Evolutionary conservation across 495 filamentous ascomycete species (phyloP), one percentile per base, ranked within the genome.

Genomic region (Sporormia fimetaria): DNA sequence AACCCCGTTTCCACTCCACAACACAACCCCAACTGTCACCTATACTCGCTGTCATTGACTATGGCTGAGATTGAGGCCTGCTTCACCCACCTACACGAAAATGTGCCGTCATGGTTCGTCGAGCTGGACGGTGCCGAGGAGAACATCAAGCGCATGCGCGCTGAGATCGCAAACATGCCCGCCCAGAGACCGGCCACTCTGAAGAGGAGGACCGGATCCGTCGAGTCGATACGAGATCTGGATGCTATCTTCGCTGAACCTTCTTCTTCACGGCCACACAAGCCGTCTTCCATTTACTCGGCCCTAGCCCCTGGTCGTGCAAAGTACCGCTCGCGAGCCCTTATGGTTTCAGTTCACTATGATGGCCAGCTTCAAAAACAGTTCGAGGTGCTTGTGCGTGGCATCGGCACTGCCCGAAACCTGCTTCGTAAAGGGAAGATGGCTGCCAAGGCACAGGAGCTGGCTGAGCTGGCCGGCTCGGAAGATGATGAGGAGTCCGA

Each of bases 331-430:
- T 78, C 74, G 9, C 73, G 81, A 39, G 76, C 73, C 44, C 86
- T 85, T 72, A 76, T 92, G 40, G 77, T 51, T 88, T n/a, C n/a
- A 20, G 80, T 94, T 28, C 82, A 87, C 57, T 94, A 93, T 58
- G 86, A 94, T 57, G 81, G 81, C 51, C 76, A 83, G 41, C 79
- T 86, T 8, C 87, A 94, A 55, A 71, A 74, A 23, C 69, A 74
- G 4, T 83, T 94, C 42, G 86, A 93, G 56, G 67, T 74, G 33
- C 63, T 92, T 21, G 86, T 90, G 33, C 81, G 81, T 42, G 73
- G 78, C 40, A 80, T 94, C 31, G 81, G 79, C 30, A 69, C 73
- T n/a, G 76, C 80, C 26, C 69, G 87, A 47, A 92, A 90, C 61
- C 70, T 79, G 43, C 74, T 94, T 47, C 76, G 87, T 36, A 84